Base-by-base conservation (phyloP, 179 eudicot genomes). In the Beta corolliflora region DNA sequence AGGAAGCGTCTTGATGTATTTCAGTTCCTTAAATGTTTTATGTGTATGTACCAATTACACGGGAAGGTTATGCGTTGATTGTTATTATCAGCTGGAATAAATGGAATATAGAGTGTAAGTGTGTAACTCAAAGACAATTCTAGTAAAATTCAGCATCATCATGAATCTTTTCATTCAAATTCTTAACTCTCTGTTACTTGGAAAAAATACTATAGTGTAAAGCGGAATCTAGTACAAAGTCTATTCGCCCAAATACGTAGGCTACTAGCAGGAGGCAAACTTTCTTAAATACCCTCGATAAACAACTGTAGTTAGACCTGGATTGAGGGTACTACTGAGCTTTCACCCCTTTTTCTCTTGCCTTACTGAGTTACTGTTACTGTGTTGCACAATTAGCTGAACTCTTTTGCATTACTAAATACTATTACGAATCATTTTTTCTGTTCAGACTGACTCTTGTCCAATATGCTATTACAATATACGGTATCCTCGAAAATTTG, bases 401-500 rank as follows among this genome's bases (percentile, higher is more conserved):
- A 23, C 14, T 63, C 36, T 21, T 23, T 29, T 41, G 45, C 58
- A 68, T 63, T 50, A 78, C 53, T 48, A 48, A 9, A 48, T 48
- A 48, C 9, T 48, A 48, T 7, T 48, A 48, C 1, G 41, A 36
- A 36, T 36, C 41, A 36, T 36, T 36, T 36, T 36, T 36, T 3
- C 41, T 36, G 41, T 36, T 36, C 41, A 36, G 41, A 70, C 25
- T 31, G 67, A 41, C 65, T 80, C 59, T 80, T 64, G 63, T 73
- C 46, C 69, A 12, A 21, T 23, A 61, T 56, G 31, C 13, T 41
- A 45, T 73, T 81, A 52, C 55, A 13, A 0, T 63, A 44, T 59
- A 75, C 75, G 2, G n/a, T 75, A 65, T 75, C 75, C 79, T 75
- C 21, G 36, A 58, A 68, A 56, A 4, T 23, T 67, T 75, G 84